Percentiles rank a stretch among this genome's conserved stretches.
These are phyloP conservation scores for Fusarium incarnatum DNA, from an alignment of 2,329 filamentous ascomycete genomes.

Conservation along the genomic window DNA sequence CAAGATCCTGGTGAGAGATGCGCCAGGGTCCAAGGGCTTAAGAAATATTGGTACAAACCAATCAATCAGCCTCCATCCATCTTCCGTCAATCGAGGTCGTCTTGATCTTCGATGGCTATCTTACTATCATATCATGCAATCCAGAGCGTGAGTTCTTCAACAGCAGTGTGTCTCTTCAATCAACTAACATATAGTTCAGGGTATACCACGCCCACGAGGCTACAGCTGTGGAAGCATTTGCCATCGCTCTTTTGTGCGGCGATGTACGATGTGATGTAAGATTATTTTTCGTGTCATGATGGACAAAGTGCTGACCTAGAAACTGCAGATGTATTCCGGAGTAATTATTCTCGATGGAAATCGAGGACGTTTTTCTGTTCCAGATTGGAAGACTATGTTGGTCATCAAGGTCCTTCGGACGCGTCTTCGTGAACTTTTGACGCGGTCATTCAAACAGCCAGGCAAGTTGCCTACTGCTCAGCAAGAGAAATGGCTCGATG, in stretches of 20 bases:
- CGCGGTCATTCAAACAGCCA: constrained; percentile 75
- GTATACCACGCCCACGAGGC: constrained; percentile 93
- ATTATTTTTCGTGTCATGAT: not conserved
- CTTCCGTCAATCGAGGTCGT: constrained; percentile 84
- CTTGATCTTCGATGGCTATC: constrained; percentile 82
- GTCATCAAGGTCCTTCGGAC: constrained; percentile 85
- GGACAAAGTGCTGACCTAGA: not conserved
- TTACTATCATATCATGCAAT: constrained; percentile 98
- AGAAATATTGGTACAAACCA: constrained; percentile 95
- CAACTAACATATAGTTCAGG: constrained; percentile 54
- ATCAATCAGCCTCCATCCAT: constrained; percentile 85
- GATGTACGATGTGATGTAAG: constrained; percentile 87
- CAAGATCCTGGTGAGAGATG: constrained; percentile 86
- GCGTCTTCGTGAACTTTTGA: constrained; percentile 80
- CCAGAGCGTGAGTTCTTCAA: constrained; percentile 71
- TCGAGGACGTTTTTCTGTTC: constrained; percentile 82
- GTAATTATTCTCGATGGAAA: constrained; percentile 90
- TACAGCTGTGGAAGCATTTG: constrained; percentile 81
- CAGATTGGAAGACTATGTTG: constrained; percentile 90
- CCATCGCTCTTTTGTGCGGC: constrained; percentile 85
- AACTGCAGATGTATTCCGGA: constrained; percentile 79
- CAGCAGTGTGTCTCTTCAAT: not conserved
- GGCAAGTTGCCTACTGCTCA: constrained; percentile 72
- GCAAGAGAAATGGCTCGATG: constrained; percentile 78
- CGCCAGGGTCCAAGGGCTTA: constrained; percentile 76